Conservation (phyloP, 192 early-diverging fungal genomes). For the Coemansia sp. region DNA sequence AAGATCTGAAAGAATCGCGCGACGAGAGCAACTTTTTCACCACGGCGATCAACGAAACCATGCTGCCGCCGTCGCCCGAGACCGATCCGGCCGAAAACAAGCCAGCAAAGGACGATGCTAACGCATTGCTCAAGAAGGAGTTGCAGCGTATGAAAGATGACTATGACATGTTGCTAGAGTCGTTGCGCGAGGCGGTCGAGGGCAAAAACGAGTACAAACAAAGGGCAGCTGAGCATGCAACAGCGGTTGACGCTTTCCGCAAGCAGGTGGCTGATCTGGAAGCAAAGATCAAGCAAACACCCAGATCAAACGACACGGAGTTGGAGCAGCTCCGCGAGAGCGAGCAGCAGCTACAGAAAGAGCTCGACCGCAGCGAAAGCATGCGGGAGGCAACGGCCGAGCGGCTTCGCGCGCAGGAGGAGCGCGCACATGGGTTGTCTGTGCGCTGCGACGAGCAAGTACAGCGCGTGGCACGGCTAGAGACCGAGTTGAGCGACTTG, state of each 20-base stretch:
- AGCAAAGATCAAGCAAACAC: conserved; percentile 11
- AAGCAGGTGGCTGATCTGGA: conserved; percentile 20
- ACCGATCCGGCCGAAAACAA: not conserved
- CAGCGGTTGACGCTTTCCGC: conserved; percentile 12
- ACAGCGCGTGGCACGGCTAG: conserved; percentile 35
- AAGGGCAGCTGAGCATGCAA: conserved; percentile 12
- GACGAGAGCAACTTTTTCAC: conserved; percentile 30
- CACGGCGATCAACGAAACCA: conserved; percentile 25
- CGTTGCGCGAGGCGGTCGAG: conserved; percentile 13
- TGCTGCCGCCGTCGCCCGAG: conserved; percentile 1
- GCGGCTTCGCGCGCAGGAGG: conserved; percentile 10
- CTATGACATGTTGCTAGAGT: conserved; percentile 15
- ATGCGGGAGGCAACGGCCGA: conserved; percentile 3
- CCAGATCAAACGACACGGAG: conserved; percentile 4
- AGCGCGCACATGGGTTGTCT: conserved; percentile 22
- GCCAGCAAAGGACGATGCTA: not conserved
- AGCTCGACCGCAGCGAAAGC: conserved; percentile 24
- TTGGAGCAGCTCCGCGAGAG: conserved; percentile 30
- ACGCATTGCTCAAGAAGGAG: conserved; percentile 12
- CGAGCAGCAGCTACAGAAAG: conserved; percentile 25
- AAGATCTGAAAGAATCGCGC: conserved; percentile 17
- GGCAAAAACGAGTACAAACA: conserved; percentile 24
- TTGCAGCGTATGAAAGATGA: conserved; percentile 18
- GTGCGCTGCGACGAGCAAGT: conserved; percentile 29
- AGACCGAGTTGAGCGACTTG: conserved; percentile 37